Percentiles rank a stretch among this genome's conserved stretches.
These are phyloP conservation scores for Piper longum DNA, from an alignment of 164 flowering plant genomes.

Conservation along the genomic window DNA sequence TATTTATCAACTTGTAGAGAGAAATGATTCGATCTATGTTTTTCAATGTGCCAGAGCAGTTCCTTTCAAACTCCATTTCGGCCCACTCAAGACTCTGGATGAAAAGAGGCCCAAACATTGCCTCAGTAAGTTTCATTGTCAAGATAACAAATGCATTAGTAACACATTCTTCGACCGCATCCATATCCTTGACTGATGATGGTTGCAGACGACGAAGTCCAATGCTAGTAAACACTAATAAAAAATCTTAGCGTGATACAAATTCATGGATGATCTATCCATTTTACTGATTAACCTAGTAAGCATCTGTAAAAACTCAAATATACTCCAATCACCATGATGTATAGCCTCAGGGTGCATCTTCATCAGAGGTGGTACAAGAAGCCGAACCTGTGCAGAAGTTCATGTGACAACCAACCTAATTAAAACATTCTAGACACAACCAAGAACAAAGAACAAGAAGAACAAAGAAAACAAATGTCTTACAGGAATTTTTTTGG, in stretches of 20 bases:
- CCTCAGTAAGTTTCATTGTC: conserved; percentile 78
- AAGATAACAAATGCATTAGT: conserved; percentile 43
- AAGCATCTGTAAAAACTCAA: conserved; percentile 50
- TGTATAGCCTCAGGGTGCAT: conserved; percentile 40
- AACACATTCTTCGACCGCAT: conserved; percentile 48
- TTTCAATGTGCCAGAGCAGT: conserved; percentile 5
- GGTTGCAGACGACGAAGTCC: conserved; percentile 66
- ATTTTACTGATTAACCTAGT: conserved; percentile 31
- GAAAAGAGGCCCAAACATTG: conserved; percentile 81
- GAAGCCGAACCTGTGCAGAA: conserved; percentile 62
- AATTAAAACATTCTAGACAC: neutral
- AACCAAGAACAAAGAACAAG: neutral
- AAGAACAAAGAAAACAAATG: neutral
- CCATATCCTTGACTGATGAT: conserved; percentile 32
- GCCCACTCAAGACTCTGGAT: conserved; percentile 78
- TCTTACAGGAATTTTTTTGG: conserved; percentile 67
- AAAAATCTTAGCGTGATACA: conserved; percentile 47
- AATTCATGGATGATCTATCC: conserved; percentile 55
- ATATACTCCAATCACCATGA: conserved; percentile 51
- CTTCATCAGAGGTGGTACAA: conserved; percentile 47
- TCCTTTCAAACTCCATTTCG: conserved; percentile 35
- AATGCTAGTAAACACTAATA: conserved; percentile 67
- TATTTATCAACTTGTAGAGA: conserved; percentile 60
- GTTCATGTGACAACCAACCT: neutral
- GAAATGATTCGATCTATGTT: conserved; percentile 42